Base-by-base conservation (phyloP, 2,329 filamentous ascomycete species). In the Neobulgaria alba region DNA sequence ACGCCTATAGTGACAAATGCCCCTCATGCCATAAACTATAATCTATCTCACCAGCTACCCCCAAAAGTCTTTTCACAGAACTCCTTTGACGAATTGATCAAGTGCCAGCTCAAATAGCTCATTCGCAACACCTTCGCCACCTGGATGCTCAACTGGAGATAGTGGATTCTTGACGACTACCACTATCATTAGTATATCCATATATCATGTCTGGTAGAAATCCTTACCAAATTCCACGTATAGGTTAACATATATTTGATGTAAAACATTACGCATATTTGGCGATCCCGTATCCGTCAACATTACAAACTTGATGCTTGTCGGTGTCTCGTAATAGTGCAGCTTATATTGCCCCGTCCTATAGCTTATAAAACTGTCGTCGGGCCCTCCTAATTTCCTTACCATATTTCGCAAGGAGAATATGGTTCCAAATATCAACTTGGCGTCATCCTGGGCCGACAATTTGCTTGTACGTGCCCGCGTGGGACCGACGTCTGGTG, bases 301-400 rank as follows among this genome's bases (percentile, higher is more conserved):
- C 81, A 98, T 86, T 59, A 95, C 88, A 60, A 96, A 93, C 60
- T 95, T 93, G 64, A 94, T 80, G 62, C 86, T 93, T 38, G 88
- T 92, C 1, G 89, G 88, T 10, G 92, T 96, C 71, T 98, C 92
- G 72, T 95, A 98, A 70, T 94, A 98, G 67, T 98, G 92, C 55
- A 98, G 76, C 67, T 95, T 95, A 73, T 98, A 98, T 65, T 95
- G 84, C 53, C 75, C 85, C 39, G 92, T 98, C 54, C 87, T 84
- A 67, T 85, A 98, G 53, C 82, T 87, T 54, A 98, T 83, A 64
- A 98, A 98, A 60, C 85, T 87, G 39, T 95, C 90, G 62, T 95
- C 88, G 40, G 86, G 79, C 51, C 90, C 90, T 57, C 90, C 90
- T 35, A 98, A 76, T 70, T 95, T 95, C 63, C 87, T 85, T 48